A percentile compares a stretch with the other conserved stretches of the same genome.
These are phyloP conservation scores for Solanum piurae DNA, from an alignment of 257 asterid genomes.

Conservation along the genomic window DNA sequence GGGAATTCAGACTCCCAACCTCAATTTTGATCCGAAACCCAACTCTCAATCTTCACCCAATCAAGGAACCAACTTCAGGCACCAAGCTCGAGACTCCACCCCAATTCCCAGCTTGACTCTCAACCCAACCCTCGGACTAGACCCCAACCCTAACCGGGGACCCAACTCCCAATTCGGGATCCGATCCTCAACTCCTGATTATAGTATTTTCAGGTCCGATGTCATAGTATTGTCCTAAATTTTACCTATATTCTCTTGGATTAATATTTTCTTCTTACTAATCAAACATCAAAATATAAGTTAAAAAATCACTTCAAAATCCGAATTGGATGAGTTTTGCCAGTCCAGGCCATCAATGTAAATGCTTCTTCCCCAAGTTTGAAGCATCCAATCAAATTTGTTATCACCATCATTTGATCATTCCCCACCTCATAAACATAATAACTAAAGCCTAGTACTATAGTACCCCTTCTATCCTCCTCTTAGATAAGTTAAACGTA, in stretches of 20 bases:
- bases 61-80: too few relatives aligned
- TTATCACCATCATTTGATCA: neutral
- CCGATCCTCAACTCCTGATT: neutral
- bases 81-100: too few relatives aligned
- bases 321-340: neutral
- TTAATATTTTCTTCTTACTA: too few relatives aligned
- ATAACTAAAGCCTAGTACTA: neutral
- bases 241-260: too few relatives aligned
- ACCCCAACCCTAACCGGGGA: neutral
- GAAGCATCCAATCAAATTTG: neutral
- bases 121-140: neutral
- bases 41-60: too few relatives aligned
- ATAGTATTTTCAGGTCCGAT: neutral
- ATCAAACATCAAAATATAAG: too few relatives aligned
- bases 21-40: too few relatives aligned
- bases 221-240: neutral
- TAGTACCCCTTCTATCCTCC: neutral
- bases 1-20: too few relatives aligned
- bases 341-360: neutral
- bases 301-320: neutral
- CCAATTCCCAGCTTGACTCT: too few relatives aligned
- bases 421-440: neutral
- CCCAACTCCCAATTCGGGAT: neutral
- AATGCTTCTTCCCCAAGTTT: neutral
- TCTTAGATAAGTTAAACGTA: neutral